Conservation (phyloP, 805 yeast species). For the Vanderwaltozyma verrucispora region DNA sequence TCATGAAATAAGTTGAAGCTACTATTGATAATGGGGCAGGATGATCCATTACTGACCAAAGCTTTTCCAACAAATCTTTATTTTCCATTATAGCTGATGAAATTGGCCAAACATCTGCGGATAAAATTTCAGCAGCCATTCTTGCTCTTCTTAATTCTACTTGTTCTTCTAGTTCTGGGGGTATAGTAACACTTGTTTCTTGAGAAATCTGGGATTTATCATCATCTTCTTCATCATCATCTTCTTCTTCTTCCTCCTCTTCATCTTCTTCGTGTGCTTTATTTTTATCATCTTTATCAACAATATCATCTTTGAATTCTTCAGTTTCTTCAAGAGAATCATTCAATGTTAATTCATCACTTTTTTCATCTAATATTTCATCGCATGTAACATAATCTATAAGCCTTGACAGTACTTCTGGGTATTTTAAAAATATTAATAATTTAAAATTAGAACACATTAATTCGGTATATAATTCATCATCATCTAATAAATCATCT, state of each 20-base stretch:
- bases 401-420: constrained; percentile 58
- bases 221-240: constrained; percentile 13
- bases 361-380: constrained; percentile 21
- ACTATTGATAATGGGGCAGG: constrained; percentile 59
- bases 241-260: constrained; percentile 10
- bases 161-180: constrained; percentile 30
- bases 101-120: constrained; percentile 90
- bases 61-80: constrained; percentile 46
- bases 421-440: constrained; percentile 69
- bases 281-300: constrained; percentile 5
- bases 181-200: constrained; percentile 22
- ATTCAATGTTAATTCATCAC: constrained; percentile 8
- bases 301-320: constrained; percentile 11
- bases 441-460: constrained; percentile 64
- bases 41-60: constrained; percentile 75
- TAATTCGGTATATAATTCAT: constrained; percentile 62
- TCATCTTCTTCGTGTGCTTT: constrained; percentile 7
- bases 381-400: constrained; percentile 52
- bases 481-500: constrained; percentile 62
- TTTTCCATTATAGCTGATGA: constrained; percentile 84
- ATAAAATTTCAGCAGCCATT: constrained; percentile 77
- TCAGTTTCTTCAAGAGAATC: constrained; percentile 6
- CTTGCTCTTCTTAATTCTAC: constrained; percentile 40
- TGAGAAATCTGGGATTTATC: constrained; percentile 20
- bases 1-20: constrained; percentile 81